Percentiles rank a stretch among this genome's conserved stretches.
phyloP scores from a whole-genome alignment of 441 rosid species.

The Omphalea diandra region DNA sequence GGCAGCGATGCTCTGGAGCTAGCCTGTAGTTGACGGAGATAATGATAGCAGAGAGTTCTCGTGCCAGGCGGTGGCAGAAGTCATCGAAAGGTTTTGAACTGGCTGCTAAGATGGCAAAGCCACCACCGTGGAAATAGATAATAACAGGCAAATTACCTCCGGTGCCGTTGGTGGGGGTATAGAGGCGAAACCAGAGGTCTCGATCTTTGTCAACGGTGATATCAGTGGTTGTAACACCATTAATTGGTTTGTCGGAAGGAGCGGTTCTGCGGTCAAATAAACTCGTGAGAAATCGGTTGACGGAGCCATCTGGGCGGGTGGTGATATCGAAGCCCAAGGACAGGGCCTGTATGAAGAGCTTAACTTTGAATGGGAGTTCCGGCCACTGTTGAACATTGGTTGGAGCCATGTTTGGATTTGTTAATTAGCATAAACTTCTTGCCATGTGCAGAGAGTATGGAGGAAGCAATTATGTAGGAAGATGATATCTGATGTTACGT shows the following conservation, averaged over 20 bases:
- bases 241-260: slow-evolving; percentile 7
- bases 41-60: slow-evolving; percentile 42
- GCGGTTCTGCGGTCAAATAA: slow-evolving; percentile 8
- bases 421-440: too few species aligned
- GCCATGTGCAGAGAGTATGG: too few species aligned
- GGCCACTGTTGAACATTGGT: too few species aligned
- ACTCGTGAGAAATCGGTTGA: slow-evolving; percentile 12
- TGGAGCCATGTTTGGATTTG: too few species aligned
- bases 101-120: slow-evolving; percentile 53
- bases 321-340: not conserved
- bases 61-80: slow-evolving; percentile 53
- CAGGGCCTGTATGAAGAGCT: too few species aligned
- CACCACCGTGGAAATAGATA: slow-evolving; percentile 77
- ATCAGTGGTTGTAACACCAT: slow-evolving; percentile 20
- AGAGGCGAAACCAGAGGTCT: slow-evolving; percentile 26
- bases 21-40: slow-evolving; percentile 75
- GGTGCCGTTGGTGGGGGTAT: slow-evolving; percentile 18
- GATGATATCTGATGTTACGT: too few species aligned
- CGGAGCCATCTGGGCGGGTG: slow-evolving; percentile 1
- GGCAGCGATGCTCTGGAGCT: slow-evolving; percentile 61
- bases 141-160: slow-evolving; percentile 48
- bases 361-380: too few species aligned
- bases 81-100: slow-evolving; percentile 41
- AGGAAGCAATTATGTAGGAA: too few species aligned
- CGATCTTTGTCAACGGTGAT: slow-evolving; percentile 18